These are phyloP conservation scores for Hanseniaspora guilliermondii DNA, from an alignment of 805 yeast genomes.

Conservation along the genomic window DNA sequence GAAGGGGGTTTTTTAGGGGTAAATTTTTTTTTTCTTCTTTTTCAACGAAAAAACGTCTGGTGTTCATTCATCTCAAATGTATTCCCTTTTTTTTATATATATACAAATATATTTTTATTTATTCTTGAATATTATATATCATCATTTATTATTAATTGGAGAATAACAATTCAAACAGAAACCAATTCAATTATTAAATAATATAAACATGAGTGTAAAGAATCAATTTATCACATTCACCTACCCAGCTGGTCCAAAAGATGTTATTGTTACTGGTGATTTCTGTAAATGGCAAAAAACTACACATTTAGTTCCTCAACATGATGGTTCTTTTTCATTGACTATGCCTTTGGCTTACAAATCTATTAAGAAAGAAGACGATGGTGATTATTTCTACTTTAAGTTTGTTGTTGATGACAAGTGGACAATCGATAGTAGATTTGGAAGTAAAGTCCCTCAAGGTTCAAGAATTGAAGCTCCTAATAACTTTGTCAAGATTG, in stretches of 20 bases:
- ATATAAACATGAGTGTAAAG: conserved; percentile 7
- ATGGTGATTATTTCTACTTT: conserved; percentile 31
- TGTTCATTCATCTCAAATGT: too few species aligned
- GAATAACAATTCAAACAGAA: neutral
- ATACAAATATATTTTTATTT: too few species aligned
- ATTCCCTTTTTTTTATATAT: too few species aligned
- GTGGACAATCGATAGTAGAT: conserved; percentile 38
- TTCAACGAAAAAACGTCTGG: too few species aligned
- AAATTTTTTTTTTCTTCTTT: too few species aligned
- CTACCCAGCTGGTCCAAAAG: conserved; percentile 41
- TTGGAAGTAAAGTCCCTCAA: conserved; percentile 33
- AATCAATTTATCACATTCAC: conserved; percentile 19
- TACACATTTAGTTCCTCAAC: conserved; percentile 45
- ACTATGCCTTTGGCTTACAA: conserved; percentile 46
- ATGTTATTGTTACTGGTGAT: conserved; percentile 57
- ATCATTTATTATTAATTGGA: too few species aligned
- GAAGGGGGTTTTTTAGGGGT: too few species aligned
- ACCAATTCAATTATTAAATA: neutral
- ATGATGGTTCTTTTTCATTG: conserved; percentile 41
- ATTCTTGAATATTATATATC: too few species aligned
- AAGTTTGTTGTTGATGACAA: conserved; percentile 60
- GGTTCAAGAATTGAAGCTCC: conserved; percentile 34
- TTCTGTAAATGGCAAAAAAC: conserved; percentile 58
- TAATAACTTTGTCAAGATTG: conserved; percentile 29
- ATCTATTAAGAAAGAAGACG: conserved; percentile 18